These are phyloP conservation scores for Paraglomus occultum DNA, from an alignment of 192 early-diverging fungal genomes.

Conservation along the genomic window DNA sequence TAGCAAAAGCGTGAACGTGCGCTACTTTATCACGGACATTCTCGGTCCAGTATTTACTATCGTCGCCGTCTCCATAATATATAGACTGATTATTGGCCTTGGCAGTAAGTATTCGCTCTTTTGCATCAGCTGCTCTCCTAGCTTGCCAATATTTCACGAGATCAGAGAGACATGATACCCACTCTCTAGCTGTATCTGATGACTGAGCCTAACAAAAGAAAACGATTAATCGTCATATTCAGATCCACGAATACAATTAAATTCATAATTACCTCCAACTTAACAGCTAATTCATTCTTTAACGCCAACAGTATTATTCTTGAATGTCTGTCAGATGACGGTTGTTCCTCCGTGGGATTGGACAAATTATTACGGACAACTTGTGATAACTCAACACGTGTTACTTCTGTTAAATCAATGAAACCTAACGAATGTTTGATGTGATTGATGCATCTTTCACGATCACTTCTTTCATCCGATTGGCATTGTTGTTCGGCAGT, in stretches of 20 bases:
- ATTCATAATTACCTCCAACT: neutral
- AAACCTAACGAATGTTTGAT: neutral
- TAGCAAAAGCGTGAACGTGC: conserved; percentile 30
- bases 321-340: neutral
- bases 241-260: neutral
- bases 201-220: conserved; percentile 2
- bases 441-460: conserved; percentile 5
- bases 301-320: neutral
- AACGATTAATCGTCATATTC: neutral
- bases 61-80: conserved; percentile 33
- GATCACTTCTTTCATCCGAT: neutral
- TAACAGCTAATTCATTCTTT: neutral
- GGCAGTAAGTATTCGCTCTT: conserved; percentile 23
- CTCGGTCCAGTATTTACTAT: conserved; percentile 12
- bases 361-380: neutral
- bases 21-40: conserved; percentile 34
- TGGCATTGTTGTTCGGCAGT: too few species aligned
- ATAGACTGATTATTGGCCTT: conserved; percentile 31
- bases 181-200: neutral
- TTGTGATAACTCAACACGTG: neutral
- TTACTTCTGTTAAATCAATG: conserved; percentile 14
- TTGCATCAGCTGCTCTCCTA: conserved; percentile 30
- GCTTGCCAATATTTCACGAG: conserved; percentile 36
- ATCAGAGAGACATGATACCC: conserved; percentile 1
- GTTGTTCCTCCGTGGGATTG: neutral